phyloP scores from a whole-genome alignment of 352 stramenopile species.

The Globisporangium carolinianum region DNA sequence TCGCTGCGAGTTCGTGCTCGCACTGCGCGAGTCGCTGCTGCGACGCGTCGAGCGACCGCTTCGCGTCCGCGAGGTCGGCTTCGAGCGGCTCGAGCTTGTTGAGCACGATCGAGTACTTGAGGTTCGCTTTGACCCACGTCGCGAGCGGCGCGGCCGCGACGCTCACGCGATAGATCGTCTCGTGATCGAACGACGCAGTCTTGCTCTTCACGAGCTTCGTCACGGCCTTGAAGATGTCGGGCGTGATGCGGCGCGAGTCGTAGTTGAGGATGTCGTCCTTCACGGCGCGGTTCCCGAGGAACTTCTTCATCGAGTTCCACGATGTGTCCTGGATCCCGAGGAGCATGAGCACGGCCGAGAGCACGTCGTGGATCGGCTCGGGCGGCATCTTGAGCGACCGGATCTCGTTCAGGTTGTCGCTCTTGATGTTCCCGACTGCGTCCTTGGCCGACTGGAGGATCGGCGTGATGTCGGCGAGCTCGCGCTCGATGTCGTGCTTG shows the following conservation, averaged over 20 bases:
- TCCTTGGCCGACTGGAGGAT: slow-evolving; percentile 90
- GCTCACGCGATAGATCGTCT: slow-evolving; percentile 92
- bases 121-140: slow-evolving; percentile 94
- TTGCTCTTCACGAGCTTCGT: slow-evolving; percentile 92
- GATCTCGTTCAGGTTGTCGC: slow-evolving; percentile 95
- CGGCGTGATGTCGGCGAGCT: slow-evolving; percentile 87
- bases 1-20: slow-evolving; percentile 88
- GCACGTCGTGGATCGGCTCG: slow-evolving; percentile 92
- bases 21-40: slow-evolving; percentile 86
- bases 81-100: slow-evolving; percentile 94
- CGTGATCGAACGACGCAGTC: slow-evolving; percentile 89
- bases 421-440: slow-evolving; percentile 92
- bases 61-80: slow-evolving; percentile 86
- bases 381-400: slow-evolving; percentile 93
- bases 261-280: slow-evolving; percentile 97
- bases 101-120: slow-evolving; percentile 93
- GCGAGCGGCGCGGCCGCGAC: slow-evolving; percentile 91
- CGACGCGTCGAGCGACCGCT: slow-evolving; percentile 77
- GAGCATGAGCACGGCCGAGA: slow-evolving; percentile 93
- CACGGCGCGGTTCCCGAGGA: slow-evolving; percentile 91
- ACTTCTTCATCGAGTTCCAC: slow-evolving; percentile 97
- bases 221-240: slow-evolving; percentile 88
- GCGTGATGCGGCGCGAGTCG: slow-evolving; percentile 88
- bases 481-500: slow-evolving; percentile 91
- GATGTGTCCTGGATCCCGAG: slow-evolving; percentile 93